Evolutionary conservation across 78 protist genomes (phyloP).

Genomic region (Tieghemostelium lacteum): DNA sequence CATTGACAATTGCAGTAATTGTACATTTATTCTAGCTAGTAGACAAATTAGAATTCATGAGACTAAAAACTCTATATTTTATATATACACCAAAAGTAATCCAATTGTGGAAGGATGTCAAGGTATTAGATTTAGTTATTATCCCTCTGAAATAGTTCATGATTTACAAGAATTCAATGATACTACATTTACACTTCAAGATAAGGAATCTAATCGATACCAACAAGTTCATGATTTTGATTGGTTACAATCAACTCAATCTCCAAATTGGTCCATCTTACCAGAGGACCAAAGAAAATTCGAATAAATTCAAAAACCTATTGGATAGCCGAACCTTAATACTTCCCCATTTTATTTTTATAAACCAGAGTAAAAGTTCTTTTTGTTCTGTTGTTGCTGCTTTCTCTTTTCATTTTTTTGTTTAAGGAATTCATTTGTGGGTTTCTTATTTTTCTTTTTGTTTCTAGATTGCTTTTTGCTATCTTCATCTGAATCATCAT

Average conservation of each 20-base stretch:
- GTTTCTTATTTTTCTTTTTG: conserved; percentile 14
- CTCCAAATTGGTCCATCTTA: conserved; percentile 53
- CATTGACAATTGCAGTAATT: conserved; percentile 41
- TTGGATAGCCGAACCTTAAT: no score
- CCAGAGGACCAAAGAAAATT: neutral
- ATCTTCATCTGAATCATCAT: neutral
- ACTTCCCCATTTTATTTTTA: no score
- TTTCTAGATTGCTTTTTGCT: conserved; percentile 2
- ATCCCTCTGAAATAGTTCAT: neutral
- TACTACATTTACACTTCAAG: neutral
- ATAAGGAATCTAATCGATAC: conserved; percentile 23
- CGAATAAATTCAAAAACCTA: no score
- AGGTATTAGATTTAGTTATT: conserved; percentile 33
- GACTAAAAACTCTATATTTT: conserved; percentile 11
- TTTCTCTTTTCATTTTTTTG: neutral
- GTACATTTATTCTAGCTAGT: conserved; percentile 1
- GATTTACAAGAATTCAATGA: neutral
- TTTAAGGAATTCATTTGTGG: neutral
- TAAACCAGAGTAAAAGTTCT: no score
- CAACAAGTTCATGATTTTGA: conserved; percentile 56
- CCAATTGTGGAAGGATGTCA: conserved; percentile 56
- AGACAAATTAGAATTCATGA: conserved; percentile 72
- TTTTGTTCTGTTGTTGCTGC: neutral
- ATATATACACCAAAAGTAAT: conserved; percentile 48
- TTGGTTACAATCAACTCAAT: conserved; percentile 63